These are phyloP conservation scores for Paramecium primaurelia DNA, from an alignment of 73 alveolate species.

Conservation along the genomic window DNA sequence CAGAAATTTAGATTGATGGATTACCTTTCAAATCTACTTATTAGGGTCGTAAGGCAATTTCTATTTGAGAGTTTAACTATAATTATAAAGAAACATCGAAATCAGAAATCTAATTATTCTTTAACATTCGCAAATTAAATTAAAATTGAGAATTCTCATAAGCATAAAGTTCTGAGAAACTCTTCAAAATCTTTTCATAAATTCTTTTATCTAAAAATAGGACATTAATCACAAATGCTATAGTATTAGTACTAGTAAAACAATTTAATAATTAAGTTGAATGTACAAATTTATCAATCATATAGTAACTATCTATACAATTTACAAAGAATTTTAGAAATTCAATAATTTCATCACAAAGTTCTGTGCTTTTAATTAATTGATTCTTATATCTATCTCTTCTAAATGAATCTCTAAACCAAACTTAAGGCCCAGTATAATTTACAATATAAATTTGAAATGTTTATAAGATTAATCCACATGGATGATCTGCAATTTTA, in stretches of 20 bases:
- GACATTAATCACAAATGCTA: neutral
- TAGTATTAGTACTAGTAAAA: neutral
- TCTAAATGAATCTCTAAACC: slow-evolving; percentile 5
- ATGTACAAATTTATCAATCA: neutral
- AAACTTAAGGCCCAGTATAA: neutral
- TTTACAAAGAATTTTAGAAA: neutral
- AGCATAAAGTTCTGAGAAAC: neutral
- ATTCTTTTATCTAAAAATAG: neutral
- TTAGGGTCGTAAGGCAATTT: neutral
- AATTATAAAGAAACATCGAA: neutral
- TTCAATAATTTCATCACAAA: neutral
- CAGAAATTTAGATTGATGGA: neutral
- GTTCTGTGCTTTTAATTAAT: neutral
- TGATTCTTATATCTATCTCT: neutral
- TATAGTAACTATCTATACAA: neutral
- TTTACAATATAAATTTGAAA: neutral
- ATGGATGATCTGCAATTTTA: too few relatives aligned
- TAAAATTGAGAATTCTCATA: neutral
- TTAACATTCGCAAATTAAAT: neutral
- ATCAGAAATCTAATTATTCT: neutral
- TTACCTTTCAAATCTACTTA: neutral
- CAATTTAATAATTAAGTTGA: neutral
- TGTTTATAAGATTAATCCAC: neutral
- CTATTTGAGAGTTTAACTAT: neutral
- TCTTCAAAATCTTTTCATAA: neutral